phyloP scores from a whole-genome alignment of 2,329 filamentous ascomycete genomes.

The Trichophyton equinum region DNA sequence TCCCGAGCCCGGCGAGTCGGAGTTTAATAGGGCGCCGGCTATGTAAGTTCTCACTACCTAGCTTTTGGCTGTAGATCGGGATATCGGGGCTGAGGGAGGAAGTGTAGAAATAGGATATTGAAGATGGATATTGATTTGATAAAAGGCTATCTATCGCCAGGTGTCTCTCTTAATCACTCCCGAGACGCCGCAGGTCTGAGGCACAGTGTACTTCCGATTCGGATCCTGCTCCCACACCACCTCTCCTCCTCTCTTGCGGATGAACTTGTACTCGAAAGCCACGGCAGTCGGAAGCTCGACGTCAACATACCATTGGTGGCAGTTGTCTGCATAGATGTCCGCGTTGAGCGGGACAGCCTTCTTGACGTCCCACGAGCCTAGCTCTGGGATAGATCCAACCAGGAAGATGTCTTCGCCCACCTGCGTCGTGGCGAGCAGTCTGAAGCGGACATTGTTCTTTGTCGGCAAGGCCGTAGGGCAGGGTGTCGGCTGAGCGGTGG shows the following conservation, averaged over 20 bases:
- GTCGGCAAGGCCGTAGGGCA: conserved; percentile 18
- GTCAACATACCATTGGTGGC: conserved; percentile 50
- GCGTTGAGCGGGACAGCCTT: conserved; percentile 47
- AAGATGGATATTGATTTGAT: background rate
- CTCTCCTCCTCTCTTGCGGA: conserved; percentile 44
- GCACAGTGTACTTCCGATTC: conserved; percentile 32
- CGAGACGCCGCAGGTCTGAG: conserved; percentile 24
- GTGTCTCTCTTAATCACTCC: conserved; percentile 26
- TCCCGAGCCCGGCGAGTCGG: background rate
- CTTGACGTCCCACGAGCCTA: conserved; percentile 51
- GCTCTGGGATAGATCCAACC: conserved; percentile 44
- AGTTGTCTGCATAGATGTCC: conserved; percentile 43
- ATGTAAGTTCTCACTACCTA: background rate
- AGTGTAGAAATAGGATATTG: background rate
- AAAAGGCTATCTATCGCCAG: conserved; percentile 23
- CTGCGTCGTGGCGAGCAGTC: conserved; percentile 44
- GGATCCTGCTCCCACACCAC: conserved; percentile 54
- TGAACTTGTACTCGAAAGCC: conserved; percentile 55
- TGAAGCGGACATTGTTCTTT: conserved; percentile 50
- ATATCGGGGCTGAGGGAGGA: background rate
- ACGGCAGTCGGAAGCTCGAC: conserved; percentile 45
- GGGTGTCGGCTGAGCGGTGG: conserved; percentile 16
- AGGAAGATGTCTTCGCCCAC: conserved; percentile 56
- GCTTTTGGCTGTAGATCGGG: background rate
- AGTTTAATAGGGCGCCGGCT: no score